phyloP scores from a whole-genome alignment of 176 grass and related monocot genomes.

The Cenchrus fungigraminus region DNA sequence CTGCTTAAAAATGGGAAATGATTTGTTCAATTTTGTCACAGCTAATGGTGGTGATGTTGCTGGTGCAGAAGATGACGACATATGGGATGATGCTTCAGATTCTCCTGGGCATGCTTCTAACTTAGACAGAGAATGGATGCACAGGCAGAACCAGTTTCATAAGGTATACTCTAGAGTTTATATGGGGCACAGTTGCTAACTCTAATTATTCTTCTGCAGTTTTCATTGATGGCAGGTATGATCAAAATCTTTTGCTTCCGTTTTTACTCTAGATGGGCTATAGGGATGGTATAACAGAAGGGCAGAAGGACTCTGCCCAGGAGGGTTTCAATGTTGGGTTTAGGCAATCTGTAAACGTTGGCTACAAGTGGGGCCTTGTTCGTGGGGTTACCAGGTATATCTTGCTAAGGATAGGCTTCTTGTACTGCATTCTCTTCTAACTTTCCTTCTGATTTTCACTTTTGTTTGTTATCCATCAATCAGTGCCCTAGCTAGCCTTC shows the following conservation, averaged over 20 bases:
- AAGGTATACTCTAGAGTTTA: constrained; percentile 52
- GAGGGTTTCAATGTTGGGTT: constrained; percentile 91
- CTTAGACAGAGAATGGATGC: constrained; percentile 72
- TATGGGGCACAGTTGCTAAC: not conserved
- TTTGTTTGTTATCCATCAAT: not conserved
- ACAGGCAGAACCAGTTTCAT: constrained; percentile 62
- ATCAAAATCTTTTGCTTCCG: constrained; percentile 15
- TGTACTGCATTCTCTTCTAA: not conserved
- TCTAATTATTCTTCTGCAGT: not conserved
- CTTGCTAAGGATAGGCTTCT: not conserved
- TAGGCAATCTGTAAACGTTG: constrained; percentile 67
- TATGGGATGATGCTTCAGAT: constrained; percentile 56
- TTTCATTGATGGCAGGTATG: not conserved
- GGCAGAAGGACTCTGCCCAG: constrained; percentile 78
- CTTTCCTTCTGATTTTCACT: not conserved
- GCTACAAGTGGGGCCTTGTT: constrained; percentile 79
- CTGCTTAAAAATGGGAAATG: not conserved
- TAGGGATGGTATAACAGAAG: constrained; percentile 77
- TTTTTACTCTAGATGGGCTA: constrained; percentile 77
- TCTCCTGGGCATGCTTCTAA: constrained; percentile 24
- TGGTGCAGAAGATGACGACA: not conserved
- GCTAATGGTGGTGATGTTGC: constrained; percentile 1
- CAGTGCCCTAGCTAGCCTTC: constrained; percentile 63
- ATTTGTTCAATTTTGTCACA: constrained; percentile 18
- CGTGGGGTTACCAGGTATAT: constrained; percentile 71